Evolutionary conservation across 257 asterid species (phyloP), one percentile per base, ranked within the genome.

Genomic region (Jacaranda copaia): DNA sequence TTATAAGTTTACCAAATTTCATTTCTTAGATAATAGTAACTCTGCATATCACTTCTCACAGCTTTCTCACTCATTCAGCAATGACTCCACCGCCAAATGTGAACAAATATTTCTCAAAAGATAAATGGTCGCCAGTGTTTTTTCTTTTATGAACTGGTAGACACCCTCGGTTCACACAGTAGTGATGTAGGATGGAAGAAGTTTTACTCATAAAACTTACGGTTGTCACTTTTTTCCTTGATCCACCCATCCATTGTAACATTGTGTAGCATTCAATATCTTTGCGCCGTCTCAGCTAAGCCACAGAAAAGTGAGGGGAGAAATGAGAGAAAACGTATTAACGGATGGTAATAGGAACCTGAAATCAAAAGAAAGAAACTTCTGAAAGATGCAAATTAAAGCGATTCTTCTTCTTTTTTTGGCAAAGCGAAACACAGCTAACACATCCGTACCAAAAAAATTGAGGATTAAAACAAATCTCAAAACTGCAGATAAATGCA

Each of bases 181-280:
- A 77, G 52, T 3, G 18, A 65, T 25, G 15, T 65, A 62, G 62
- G 64, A 71, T 38, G 62, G 57, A 79, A 71, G 64, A 43, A 68
- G 70, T 43, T 59, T 38, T 16, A 46, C 57, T 1, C 64, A 38
- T 59, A 49, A 62, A 65, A 86, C 97, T 90, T 85, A 94, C 97
- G 19, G 94, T 75, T 36, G 89, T 76, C 42, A 92, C 92, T 85
- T 92, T 92, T 84, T 97, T 85, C 84, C 97, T 86, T 38, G 97
- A 87, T 84, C 98, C 98, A 75, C 98, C 98, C 98, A 90, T 90
- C 98, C 98, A 94, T 82, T 94, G 98, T 80, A 94, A 84, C 98
- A 94, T 93, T 51, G 72, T 83, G 79, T 52, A 67, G 51, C 11
- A 62, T 48, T 12, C 10, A 48, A 68, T 36, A 43, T 45, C 58